Evolutionary conservation across 2,329 filamentous ascomycete genomes (phyloP), one percentile per base, ranked within the genome.

Genomic region (Verticillium dahliae): DNA sequence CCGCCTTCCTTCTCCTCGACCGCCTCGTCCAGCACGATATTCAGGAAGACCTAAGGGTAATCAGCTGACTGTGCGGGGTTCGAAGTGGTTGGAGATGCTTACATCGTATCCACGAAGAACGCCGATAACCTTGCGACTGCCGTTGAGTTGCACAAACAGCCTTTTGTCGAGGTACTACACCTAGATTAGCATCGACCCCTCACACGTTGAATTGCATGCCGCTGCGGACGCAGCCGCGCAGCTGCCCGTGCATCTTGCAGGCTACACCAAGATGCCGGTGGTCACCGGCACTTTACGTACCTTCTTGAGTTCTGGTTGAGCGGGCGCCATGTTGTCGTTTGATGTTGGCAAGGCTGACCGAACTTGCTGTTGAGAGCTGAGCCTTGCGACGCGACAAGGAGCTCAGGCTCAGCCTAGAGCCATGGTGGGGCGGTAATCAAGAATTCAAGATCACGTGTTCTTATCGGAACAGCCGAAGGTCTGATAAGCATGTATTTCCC

Each of bases 221-320:
- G 6, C 18, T 52, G 9, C 18, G 18, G 13, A 9, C n/a, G 4
- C 18, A 27, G 45, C 45, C 18, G 18, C 15, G 45, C 45, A 18
- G 45, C 9, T 4, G 9, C 9, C 13, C 27, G 27, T 11, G 45
- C 22, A 6, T 52, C 45, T 52, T 4, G 45, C 2, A n/a, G 9
- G 45, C n/a, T n/a, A 14, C 22, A 11, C 18, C 2, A 2, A 2
- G 10, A 11, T n/a, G 27, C 33, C 31, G 15, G 65, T 61, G 57
- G 59, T 60, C 38, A 56, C 73, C 74, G 62, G n/a, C 18, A 22
- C 34, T 9, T 54, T 54, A 18, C 68, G 33, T 79, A 96, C 95
- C 88, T 98, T 99, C 81, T 98, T 99, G 66, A 99, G 86, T 82
- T 99, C 96, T 71, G 95, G 95, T 80, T 98, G 95, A 75, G 95